Evolutionary conservation across 2,329 filamentous ascomycete species (phyloP).

Genomic region (Aureobasidium sp.): DNA sequence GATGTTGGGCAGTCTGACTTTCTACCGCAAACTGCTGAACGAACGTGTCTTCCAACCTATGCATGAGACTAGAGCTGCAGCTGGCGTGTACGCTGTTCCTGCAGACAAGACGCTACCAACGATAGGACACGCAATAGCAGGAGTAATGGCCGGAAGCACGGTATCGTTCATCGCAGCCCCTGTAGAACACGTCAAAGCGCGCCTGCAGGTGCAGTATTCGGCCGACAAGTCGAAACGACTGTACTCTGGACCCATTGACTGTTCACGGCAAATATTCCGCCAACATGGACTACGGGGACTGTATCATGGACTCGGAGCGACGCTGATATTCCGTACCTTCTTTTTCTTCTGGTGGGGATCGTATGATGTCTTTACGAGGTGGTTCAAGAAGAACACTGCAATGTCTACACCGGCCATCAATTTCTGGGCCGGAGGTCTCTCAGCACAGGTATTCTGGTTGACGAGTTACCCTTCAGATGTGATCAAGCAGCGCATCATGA

Average conservation of each 20-base stretch:
- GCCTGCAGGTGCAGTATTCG: conserved; percentile 89
- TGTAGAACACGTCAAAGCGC: conserved; percentile 90
- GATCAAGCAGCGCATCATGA: conserved; percentile 96
- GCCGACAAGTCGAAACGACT: conserved; percentile 66
- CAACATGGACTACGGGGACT: conserved; percentile 68
- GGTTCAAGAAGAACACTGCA: conserved; percentile 56
- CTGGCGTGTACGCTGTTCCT: conserved; percentile 15
- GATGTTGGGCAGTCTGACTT: conserved; percentile 86
- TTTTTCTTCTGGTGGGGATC: conserved; percentile 99
- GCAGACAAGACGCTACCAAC: conserved; percentile 51
- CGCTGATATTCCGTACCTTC: conserved; percentile 79
- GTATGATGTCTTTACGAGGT: conserved; percentile 74
- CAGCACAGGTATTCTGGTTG: conserved; percentile 91
- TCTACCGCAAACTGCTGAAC: conserved; percentile 77
- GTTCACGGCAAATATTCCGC: conserved; percentile 55
- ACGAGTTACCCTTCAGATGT: conserved; percentile 88
- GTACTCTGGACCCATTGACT: conserved; percentile 84
- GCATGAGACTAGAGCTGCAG: conserved; percentile 21
- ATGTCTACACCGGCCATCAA: conserved; percentile 76
- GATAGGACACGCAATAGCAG: conserved; percentile 78
- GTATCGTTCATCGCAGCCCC: conserved; percentile 90
- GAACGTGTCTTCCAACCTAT: conserved; percentile 64
- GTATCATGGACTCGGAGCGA: conserved; percentile 78
- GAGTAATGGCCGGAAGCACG: conserved; percentile 76
- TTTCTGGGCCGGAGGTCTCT: conserved; percentile 93